Evolutionary conservation across 805 yeast species (phyloP).

Genomic region (Saccharomycopsis synnaedendra): DNA sequence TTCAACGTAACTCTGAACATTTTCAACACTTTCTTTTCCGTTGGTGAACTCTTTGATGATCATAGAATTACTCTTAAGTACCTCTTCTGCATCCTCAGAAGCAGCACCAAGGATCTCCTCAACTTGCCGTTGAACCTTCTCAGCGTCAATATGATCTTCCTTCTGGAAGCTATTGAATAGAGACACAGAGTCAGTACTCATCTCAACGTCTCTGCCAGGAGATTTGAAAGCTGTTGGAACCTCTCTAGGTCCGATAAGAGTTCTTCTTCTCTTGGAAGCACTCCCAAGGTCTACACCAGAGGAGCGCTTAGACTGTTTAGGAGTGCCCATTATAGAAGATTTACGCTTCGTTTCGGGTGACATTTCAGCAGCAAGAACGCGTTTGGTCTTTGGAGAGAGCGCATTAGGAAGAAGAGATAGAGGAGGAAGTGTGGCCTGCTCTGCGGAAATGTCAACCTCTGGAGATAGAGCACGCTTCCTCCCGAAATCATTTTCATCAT

Average conservation of each 20-base stretch:
- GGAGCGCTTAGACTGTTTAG: slow-evolving; percentile 5
- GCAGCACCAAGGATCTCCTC: neutral
- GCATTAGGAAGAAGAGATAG: too few species aligned
- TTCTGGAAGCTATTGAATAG: too few species aligned
- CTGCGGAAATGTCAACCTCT: too few species aligned
- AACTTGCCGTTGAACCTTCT: neutral
- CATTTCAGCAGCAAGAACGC: too few species aligned
- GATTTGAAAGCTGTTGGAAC: slow-evolving; percentile 19
- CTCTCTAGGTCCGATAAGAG: slow-evolving; percentile 32
- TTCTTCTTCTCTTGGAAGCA: slow-evolving; percentile 26
- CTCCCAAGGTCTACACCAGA: slow-evolving; percentile 12
- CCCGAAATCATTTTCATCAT: neutral
- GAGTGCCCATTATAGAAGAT: too few species aligned
- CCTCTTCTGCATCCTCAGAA: neutral
- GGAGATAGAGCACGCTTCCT: too few species aligned
- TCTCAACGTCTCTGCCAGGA: neutral
- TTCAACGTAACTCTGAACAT: neutral
- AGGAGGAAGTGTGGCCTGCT: too few species aligned
- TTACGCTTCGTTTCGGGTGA: too few species aligned
- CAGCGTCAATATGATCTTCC: neutral
- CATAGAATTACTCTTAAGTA: too few species aligned
- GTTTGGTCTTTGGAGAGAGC: too few species aligned
- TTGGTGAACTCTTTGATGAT: neutral
- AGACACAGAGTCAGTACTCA: too few species aligned
- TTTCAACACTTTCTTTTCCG: neutral